Percentiles rank a stretch among this genome's conserved stretches.
Conservation (phyloP, 768 basidiomycete genomes). For the Lactifluus echinatus region DNA sequence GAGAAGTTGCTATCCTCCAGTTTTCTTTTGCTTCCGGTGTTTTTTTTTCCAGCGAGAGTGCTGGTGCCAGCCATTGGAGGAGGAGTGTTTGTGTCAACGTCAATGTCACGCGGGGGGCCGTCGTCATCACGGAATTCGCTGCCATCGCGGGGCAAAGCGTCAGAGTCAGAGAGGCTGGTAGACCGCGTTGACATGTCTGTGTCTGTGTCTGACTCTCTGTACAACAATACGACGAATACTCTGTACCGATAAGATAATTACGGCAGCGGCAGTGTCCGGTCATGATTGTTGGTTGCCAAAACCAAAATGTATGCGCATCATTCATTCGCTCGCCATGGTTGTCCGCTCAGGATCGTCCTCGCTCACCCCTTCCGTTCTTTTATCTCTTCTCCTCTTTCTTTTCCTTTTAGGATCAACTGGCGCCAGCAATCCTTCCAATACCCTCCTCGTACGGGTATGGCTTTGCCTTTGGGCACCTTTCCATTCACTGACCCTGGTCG, state of each 20-base stretch:
- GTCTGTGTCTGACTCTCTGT: too few species aligned
- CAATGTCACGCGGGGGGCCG: not conserved
- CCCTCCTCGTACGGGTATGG: conserved; percentile 17
- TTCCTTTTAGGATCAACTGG: not conserved
- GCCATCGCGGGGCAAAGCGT: too few species aligned
- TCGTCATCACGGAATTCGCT: not conserved
- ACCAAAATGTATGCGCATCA: not conserved
- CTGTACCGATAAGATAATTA: not conserved
- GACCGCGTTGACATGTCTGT: not conserved
- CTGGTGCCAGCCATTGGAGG: not conserved
- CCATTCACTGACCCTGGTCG: conserved; percentile 12
- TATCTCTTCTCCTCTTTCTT: not conserved
- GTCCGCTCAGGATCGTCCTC: conserved; percentile 1
- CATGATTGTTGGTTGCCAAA: not conserved
- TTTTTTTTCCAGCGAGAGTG: not conserved
- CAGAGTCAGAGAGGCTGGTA: not conserved
- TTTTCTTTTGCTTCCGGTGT: conserved; percentile 8
- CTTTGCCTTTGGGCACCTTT: not conserved
- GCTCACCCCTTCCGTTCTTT: conserved; percentile 13
- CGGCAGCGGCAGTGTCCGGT: too few species aligned
- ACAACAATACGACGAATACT: too few species aligned
- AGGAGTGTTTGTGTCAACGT: not conserved
- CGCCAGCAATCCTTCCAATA: not conserved
- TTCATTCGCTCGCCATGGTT: not conserved
- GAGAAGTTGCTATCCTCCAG: not conserved